Evolutionary conservation across 257 asterid genomes (phyloP), one percentile per base, ranked within the genome.

Genomic region (Solanum gandarillasii): DNA sequence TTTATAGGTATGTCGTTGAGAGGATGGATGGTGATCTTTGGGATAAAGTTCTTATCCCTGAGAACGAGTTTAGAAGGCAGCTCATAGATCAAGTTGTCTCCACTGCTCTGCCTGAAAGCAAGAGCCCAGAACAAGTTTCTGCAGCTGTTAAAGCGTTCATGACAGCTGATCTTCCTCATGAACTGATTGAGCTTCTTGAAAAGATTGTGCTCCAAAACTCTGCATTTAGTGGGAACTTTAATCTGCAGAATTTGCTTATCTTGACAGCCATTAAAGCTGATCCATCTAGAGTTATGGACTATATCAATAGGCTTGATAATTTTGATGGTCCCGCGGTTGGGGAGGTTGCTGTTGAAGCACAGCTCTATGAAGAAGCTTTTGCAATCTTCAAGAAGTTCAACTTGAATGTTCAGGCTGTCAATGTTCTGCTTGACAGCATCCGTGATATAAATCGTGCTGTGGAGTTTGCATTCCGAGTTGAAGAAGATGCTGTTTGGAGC

Each of bases 121-220:
- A 97, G 94, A 96, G 99, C 89, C 99, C 99, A 2, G 99, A 97
- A 90, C 99, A 97, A 93, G 99, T 97, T 88, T 97, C 99, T 89
- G 99, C 99, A 43, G 98, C 99, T 89, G 99, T 97, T 83, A 97
- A 97, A 89, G 99, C 99, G 1, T 97, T 97, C 90, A 97, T 97
- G 99, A 95, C 99, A 27, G 99, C 99, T 72, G 99, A 96, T 90
- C 99, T 97, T 88, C 99, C 99, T 32, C 99, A 97, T 88, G 99
- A 97, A 87, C 93, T 97, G 83, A 97, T 97, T 86, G 99, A 97
- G 92, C 94, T 97, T 92, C 99, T 97, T 90, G 99, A 97, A 89
- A 97, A 97, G 93, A 97, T 97, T 35, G 99, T 97, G 79, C 97
- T 97, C 88, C 99, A 97, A 88, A 97, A 97, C 91, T 97, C 99